Conservation (phyloP, 164 flowering plant genomes). For the Tetrastigma voinierianum region DNA sequence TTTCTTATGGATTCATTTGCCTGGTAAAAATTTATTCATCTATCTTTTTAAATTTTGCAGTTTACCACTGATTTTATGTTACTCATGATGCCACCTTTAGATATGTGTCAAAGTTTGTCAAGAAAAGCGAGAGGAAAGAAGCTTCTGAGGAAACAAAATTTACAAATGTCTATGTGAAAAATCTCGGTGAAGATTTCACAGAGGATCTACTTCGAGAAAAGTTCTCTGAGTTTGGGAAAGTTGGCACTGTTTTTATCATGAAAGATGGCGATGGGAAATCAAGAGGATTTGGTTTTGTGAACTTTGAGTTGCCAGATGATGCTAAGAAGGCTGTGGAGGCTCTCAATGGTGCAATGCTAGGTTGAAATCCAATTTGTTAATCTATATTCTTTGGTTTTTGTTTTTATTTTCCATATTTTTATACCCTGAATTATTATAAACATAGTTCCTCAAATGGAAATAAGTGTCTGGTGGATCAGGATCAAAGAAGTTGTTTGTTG, state of each 20-base stretch:
- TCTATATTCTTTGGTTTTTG: background rate
- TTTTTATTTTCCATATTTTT: background rate
- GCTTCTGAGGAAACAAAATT: constrained; percentile 12
- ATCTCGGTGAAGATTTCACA: constrained; percentile 32
- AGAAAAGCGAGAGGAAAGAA: constrained; percentile 30
- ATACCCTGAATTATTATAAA: background rate
- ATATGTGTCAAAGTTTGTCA: constrained; percentile 42
- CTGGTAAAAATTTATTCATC: background rate
- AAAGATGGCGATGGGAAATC: constrained; percentile 43
- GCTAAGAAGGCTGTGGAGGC: constrained; percentile 42
- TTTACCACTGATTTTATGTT: background rate
- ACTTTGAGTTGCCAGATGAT: constrained; percentile 34
- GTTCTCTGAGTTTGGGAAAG: constrained; percentile 41
- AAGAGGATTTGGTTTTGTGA: constrained; percentile 53
- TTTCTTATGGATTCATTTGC: background rate
- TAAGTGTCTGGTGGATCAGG: constrained; percentile 24
- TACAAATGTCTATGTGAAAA: constrained; percentile 48
- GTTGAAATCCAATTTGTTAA: constrained; percentile 19
- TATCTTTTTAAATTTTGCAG: background rate
- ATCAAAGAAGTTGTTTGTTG: constrained; percentile 37
- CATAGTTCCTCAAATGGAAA: background rate
- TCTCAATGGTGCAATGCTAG: constrained; percentile 41
- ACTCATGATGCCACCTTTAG: constrained; percentile 15
- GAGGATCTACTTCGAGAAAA: constrained; percentile 32
- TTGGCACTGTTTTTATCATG: constrained; percentile 28